Evolutionary conservation across 805 yeast species (phyloP).

Genomic region (Ascoidea asiatica): DNA sequence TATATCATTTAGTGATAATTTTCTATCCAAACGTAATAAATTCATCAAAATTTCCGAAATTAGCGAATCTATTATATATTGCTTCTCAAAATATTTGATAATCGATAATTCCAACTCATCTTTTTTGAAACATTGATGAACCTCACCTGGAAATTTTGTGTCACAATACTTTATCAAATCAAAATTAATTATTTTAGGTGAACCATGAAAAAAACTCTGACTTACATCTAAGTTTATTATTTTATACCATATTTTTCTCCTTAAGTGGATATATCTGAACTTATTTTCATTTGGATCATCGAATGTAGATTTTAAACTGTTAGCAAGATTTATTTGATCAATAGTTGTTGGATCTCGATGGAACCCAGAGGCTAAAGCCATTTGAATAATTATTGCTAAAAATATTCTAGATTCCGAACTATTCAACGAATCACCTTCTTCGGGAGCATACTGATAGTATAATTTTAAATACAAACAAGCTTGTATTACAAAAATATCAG

Average conservation of each 20-base stretch:
- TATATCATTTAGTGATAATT: no score
- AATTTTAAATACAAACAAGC: slow-evolving; percentile 43
- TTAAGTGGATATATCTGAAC: slow-evolving; percentile 28
- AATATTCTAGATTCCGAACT: slow-evolving; percentile 46
- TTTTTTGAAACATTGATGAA: slow-evolving; percentile 12
- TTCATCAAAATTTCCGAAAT: slow-evolving; percentile 26
- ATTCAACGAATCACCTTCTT: slow-evolving; percentile 42
- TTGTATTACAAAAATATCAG: slow-evolving; percentile 40
- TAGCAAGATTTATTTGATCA: slow-evolving; percentile 11
- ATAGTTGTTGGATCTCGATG: slow-evolving; percentile 51
- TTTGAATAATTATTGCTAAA: slow-evolving; percentile 43
- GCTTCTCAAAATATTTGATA: slow-evolving; percentile 31
- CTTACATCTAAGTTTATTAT: slow-evolving; percentile 27
- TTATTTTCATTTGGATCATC: slow-evolving; percentile 17
- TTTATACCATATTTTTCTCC: slow-evolving; percentile 48
- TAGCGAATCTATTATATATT: slow-evolving; percentile 30
- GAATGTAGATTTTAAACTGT: slow-evolving; percentile 1
- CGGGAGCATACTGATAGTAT: slow-evolving; percentile 44
- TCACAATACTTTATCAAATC: slow-evolving; percentile 22
- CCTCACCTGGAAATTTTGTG: slow-evolving; percentile 28
- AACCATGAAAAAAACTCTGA: slow-evolving; percentile 27
- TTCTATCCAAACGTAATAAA: slow-evolving; percentile 19
- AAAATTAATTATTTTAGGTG: slow-evolving; percentile 23
- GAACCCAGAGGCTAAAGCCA: slow-evolving; percentile 55
- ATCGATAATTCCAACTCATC: slow-evolving; percentile 31